These are phyloP conservation scores for Pilatotrama ljubarskyi DNA, from an alignment of 768 basidiomycete genomes.

Conservation along the genomic window DNA sequence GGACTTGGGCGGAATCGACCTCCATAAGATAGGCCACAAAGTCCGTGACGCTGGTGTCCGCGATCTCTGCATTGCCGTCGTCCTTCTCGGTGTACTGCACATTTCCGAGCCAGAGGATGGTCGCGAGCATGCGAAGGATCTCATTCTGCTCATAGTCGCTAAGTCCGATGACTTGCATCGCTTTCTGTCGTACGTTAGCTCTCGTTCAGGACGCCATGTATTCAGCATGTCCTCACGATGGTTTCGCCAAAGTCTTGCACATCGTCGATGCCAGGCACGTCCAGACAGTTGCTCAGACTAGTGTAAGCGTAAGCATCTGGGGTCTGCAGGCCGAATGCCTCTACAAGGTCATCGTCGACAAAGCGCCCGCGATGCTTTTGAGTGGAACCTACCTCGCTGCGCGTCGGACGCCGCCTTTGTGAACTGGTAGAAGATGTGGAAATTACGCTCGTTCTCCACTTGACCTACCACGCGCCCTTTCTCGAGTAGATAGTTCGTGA, in stretches of 20 bases:
- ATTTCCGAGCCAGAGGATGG: constrained; percentile 95
- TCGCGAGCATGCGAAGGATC: constrained; percentile 91
- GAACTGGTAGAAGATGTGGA: constrained; percentile 99
- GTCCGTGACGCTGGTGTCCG: constrained; percentile 88
- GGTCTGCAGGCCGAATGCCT: constrained; percentile 92
- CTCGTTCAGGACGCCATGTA: constrained; percentile 2
- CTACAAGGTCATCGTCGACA: constrained; percentile 41
- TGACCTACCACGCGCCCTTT: constrained; percentile 97
- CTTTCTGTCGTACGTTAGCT: constrained; percentile 53
- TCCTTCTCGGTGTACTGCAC: constrained; percentile 87
- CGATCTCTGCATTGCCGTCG: constrained; percentile 81
- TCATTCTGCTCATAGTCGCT: constrained; percentile 80
- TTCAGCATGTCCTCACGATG: constrained; percentile 52
- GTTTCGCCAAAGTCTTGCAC: constrained; percentile 85
- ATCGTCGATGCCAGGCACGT: constrained; percentile 91
- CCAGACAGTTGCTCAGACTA: constrained; percentile 86
- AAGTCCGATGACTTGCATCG: constrained; percentile 94
- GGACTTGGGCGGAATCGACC: constrained; percentile 71
- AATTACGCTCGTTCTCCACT: constrained; percentile 93
- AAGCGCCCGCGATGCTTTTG: background rate
- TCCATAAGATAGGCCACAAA: constrained; percentile 96
- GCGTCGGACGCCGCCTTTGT: constrained; percentile 91
- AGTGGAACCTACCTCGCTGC: constrained; percentile 68
- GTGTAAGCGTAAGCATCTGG: constrained; percentile 96
- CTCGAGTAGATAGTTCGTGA: constrained; percentile 97